Evolutionary conservation across 2,329 filamentous ascomycete genomes (phyloP).

Genomic region (Cryphonectria parasitica): DNA sequence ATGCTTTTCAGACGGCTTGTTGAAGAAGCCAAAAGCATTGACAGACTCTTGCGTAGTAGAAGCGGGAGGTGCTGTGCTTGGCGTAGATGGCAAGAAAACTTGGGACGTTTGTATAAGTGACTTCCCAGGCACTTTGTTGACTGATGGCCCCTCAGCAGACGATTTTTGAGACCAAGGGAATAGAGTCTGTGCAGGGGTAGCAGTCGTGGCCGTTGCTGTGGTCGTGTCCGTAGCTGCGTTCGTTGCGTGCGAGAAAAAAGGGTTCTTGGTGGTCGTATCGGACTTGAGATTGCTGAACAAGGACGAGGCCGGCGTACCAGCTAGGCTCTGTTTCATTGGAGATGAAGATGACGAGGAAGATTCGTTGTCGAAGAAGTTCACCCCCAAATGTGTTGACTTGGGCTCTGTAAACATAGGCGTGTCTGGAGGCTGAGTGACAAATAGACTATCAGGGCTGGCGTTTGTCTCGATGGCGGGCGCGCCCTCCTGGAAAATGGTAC

Average conservation of each 20-base stretch:
- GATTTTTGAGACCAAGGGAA: constrained; percentile 17
- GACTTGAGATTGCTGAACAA: constrained; percentile 1
- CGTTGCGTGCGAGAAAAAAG: constrained; percentile 13
- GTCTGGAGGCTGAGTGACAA: constrained; percentile 32
- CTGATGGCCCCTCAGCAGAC: not conserved
- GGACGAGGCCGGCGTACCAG: constrained; percentile 2
- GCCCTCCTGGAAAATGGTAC: constrained; percentile 53
- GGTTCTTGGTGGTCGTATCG: constrained; percentile 20
- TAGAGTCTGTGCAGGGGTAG: not conserved
- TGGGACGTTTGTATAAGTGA: not conserved
- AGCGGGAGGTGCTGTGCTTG: constrained; percentile 5
- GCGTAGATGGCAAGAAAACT: constrained; percentile 7
- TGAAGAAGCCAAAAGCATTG: constrained; percentile 20
- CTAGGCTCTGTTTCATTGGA: constrained; percentile 3
- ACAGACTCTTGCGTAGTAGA: not conserved
- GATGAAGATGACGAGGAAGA: constrained; percentile 24
- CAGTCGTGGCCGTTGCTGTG: not conserved
- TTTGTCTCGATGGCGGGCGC: constrained; percentile 21
- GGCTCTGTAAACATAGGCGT: not conserved
- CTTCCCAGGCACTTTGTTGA: not conserved
- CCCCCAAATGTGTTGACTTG: constrained; percentile 7
- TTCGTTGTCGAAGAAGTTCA: constrained; percentile 23
- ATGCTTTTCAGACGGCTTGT: constrained; percentile 13
- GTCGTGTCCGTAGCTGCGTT: not conserved
- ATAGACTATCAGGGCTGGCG: constrained; percentile 34